Evolutionary conservation across 2,329 filamentous ascomycete genomes (phyloP).

Genomic region (Colletotrichum sp.): DNA sequence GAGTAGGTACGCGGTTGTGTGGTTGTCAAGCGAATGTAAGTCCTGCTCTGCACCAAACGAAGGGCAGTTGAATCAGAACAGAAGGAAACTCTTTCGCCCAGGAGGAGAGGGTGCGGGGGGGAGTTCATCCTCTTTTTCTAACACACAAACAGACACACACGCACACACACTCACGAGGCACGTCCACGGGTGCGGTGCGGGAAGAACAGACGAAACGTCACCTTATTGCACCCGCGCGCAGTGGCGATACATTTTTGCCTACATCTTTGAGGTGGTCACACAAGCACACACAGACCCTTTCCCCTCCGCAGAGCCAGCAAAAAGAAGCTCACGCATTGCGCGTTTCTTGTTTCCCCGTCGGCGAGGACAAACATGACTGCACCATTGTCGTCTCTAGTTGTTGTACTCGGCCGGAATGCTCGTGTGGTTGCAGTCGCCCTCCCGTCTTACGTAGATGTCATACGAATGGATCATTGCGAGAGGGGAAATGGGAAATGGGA

Average conservation of each 20-base stretch:
- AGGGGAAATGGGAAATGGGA: background rate
- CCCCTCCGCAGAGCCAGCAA: background rate
- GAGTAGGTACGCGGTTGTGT: background rate
- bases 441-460: background rate
- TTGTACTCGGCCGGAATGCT: background rate
- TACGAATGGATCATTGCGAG: background rate
- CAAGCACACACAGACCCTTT: background rate
- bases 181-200: background rate
- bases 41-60: background rate
- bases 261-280: background rate
- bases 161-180: background rate
- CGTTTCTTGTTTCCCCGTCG: background rate
- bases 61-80: background rate
- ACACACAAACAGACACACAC: background rate
- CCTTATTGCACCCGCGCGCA: background rate
- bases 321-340: background rate
- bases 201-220: constrained; percentile 18
- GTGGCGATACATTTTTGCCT: background rate
- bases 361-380: background rate
- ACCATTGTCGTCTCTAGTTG: background rate
- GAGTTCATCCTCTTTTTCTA: background rate
- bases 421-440: constrained; percentile 5
- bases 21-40: background rate
- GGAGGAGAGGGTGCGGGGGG: background rate
- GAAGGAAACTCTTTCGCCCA: background rate